Conservation (phyloP, 179 eudicot genomes). For the Silene coronaria region DNA sequence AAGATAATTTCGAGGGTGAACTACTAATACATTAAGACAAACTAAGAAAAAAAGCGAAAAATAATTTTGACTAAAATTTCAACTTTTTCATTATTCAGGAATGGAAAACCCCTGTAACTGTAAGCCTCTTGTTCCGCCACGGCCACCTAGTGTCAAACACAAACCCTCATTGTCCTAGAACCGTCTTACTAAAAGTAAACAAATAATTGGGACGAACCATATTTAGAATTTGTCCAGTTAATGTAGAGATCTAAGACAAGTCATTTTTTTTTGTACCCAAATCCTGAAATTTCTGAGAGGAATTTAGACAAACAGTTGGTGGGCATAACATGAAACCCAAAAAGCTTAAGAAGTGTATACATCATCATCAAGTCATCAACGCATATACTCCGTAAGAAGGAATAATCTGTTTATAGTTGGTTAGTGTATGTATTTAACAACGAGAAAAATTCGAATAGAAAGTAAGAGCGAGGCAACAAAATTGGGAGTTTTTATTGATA, state of each 20-base stretch:
- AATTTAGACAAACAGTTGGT: constrained; percentile 25
- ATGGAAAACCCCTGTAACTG: too few species aligned
- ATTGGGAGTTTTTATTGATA: neutral
- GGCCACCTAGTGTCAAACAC: too few species aligned
- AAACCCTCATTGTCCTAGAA: too few species aligned
- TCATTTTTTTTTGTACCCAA: neutral
- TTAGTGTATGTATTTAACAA: constrained; percentile 11
- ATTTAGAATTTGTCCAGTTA: neutral
- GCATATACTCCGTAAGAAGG: too few species aligned
- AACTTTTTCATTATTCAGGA: too few species aligned
- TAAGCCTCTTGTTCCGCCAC: too few species aligned
- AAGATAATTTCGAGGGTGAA: too few species aligned
- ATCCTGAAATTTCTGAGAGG: constrained; percentile 11
- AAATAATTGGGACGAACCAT: too few species aligned
- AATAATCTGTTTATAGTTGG: neutral
- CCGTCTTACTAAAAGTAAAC: too few species aligned
- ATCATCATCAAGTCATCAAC: neutral
- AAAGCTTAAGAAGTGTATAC: constrained; percentile 6
- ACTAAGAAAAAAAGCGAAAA: too few species aligned
- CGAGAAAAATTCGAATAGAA: neutral
- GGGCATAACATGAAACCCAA: constrained; percentile 14
- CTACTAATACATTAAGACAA: too few species aligned
- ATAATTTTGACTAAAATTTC: too few species aligned
- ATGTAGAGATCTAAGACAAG: neutral
- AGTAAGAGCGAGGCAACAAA: neutral